phyloP scores from a whole-genome alignment of 2,329 filamentous ascomycete genomes.

The Alternaria novae-zelandiae region DNA sequence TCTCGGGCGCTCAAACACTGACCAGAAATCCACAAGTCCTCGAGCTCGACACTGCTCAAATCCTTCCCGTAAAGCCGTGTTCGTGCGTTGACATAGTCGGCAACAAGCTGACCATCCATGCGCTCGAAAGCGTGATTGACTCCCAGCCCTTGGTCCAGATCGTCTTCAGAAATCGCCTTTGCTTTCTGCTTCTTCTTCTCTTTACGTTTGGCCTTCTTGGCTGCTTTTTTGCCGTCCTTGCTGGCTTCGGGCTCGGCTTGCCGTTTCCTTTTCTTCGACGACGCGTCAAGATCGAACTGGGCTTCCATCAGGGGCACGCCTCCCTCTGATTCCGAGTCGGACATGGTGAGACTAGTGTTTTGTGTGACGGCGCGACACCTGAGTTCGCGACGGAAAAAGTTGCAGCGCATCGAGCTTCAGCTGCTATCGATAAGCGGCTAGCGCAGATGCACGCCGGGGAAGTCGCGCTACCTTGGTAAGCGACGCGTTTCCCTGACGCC shows the following conservation, averaged over 20 bases:
- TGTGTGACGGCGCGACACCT: slow-evolving; percentile 21
- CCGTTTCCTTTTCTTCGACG: slow-evolving; percentile 53
- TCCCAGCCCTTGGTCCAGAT: slow-evolving; percentile 56
- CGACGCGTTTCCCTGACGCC: slow-evolving; percentile 29
- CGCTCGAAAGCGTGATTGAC: slow-evolving; percentile 80
- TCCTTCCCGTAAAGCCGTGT: slow-evolving; percentile 79
- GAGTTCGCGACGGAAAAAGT: slow-evolving; percentile 29
- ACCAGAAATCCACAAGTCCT: slow-evolving; percentile 83
- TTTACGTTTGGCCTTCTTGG: slow-evolving; percentile 52
- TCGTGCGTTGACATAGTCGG: slow-evolving; percentile 83
- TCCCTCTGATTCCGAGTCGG: slow-evolving; percentile 52
- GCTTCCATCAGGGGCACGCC: slow-evolving; percentile 55
- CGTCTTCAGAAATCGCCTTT: slow-evolving; percentile 69
- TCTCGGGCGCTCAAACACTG: background rate
- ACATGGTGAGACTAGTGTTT: slow-evolving; percentile 48
- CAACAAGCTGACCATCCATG: slow-evolving; percentile 83
- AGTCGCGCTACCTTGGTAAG: slow-evolving; percentile 19
- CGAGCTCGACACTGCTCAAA: slow-evolving; percentile 81
- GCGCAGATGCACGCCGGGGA: slow-evolving; percentile 1
- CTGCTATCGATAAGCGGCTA: slow-evolving; percentile 40
- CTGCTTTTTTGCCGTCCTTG: slow-evolving; percentile 44
- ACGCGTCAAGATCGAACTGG: slow-evolving; percentile 42
- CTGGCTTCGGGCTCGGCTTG: slow-evolving; percentile 38
- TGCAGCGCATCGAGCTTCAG: slow-evolving; percentile 21
- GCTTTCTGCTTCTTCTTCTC: slow-evolving; percentile 64